phyloP scores from a whole-genome alignment of 192 early-diverging fungal genomes.

The Kickxella alabastrina region DNA sequence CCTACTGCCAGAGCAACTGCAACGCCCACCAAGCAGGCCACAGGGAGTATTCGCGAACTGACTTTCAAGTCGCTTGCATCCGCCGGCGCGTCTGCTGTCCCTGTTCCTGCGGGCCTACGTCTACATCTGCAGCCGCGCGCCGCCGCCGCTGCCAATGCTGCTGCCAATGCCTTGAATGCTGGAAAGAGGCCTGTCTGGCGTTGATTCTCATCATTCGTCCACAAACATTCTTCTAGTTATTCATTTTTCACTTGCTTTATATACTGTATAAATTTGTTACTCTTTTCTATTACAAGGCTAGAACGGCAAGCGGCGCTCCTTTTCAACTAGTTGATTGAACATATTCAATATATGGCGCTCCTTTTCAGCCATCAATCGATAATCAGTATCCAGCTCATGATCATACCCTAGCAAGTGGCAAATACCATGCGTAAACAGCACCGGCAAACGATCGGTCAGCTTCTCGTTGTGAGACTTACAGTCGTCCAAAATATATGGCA shows the following conservation, averaged over 20 bases:
- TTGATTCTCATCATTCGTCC: too few relatives aligned
- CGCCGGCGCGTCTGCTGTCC: not conserved
- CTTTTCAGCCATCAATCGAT: constrained; percentile 26
- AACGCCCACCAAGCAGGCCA: constrained; percentile 25
- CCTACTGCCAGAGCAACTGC: constrained; percentile 12
- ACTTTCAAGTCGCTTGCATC: constrained; percentile 36
- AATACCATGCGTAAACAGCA: constrained; percentile 61
- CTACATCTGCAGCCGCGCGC: too few relatives aligned
- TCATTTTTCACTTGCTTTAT: not conserved
- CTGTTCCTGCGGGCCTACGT: too few relatives aligned
- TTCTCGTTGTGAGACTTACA: constrained; percentile 49
- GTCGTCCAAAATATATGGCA: constrained; percentile 53
- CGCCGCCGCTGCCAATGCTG: not conserved
- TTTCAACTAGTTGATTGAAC: not conserved
- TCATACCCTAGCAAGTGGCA: constrained; percentile 68
- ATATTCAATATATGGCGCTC: constrained; percentile 32
- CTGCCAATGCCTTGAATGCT: not conserved
- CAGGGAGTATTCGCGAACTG: constrained; percentile 17
- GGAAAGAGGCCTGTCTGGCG: constrained; percentile 32
- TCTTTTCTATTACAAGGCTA: not conserved
- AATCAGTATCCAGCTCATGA: constrained; percentile 55
- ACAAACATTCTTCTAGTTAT: too few relatives aligned
- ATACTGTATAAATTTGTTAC: not conserved
- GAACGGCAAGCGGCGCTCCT: not conserved
- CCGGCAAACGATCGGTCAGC: constrained; percentile 51